Conservation (phyloP, 805 yeast genomes). For the Saccharomycopsis synnaedendra region DNA sequence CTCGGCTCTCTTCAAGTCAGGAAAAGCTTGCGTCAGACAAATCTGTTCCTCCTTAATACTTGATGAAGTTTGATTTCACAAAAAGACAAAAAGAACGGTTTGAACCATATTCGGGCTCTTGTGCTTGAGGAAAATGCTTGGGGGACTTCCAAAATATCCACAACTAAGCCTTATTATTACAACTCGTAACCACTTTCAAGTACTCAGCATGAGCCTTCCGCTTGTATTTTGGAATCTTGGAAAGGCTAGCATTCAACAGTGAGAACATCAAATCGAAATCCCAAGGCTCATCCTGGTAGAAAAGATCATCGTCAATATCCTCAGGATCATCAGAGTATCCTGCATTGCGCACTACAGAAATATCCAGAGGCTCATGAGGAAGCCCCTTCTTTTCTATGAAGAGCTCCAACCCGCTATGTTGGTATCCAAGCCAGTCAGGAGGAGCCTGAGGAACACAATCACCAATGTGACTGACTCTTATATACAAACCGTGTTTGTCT, state of each 20-base stretch:
- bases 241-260: no score
- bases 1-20: no score
- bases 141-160: no score
- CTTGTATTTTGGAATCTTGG: not conserved
- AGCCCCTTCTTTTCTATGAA: slow-evolving; percentile 27
- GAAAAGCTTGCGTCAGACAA: no score
- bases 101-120: no score
- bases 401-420: slow-evolving; percentile 43
- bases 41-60: no score
- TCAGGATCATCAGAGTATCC: not conserved
- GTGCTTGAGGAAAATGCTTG: no score
- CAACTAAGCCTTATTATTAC: not conserved
- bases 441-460: slow-evolving; percentile 55
- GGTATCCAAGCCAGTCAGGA: slow-evolving; percentile 15
- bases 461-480: slow-evolving; percentile 44
- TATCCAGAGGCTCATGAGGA: slow-evolving; percentile 20
- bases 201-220: slow-evolving; percentile 1
- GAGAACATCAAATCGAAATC: no score
- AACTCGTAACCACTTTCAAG: not conserved
- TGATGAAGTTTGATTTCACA: no score
- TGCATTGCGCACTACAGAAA: not conserved
- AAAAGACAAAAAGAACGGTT: no score
- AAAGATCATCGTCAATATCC: not conserved
- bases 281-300: no score
- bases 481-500: slow-evolving; percentile 26